A percentile compares a stretch with the other conserved stretches of the same genome.
Evolutionary conservation across 1,284 basidiomycete species (phyloP).

Genomic region (Grifola frondosa): DNA sequence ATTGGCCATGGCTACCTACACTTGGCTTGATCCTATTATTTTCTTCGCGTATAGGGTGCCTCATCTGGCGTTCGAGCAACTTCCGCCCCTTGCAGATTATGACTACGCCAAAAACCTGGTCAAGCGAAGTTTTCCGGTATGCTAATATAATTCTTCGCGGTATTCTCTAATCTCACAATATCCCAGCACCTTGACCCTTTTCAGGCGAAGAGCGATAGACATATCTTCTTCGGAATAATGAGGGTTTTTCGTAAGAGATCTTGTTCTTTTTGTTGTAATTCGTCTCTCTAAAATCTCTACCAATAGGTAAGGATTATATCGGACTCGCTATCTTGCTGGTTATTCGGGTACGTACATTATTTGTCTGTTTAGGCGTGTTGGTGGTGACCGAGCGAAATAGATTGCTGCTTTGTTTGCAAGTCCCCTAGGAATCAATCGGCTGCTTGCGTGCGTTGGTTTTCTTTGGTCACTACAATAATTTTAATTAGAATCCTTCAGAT

Average conservation of each 20-base stretch:
- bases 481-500: constrained; percentile 24
- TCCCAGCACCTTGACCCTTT: constrained; percentile 32
- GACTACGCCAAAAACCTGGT: constrained; percentile 42
- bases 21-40: constrained; percentile 46
- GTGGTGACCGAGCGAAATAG: constrained; percentile 1
- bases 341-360: constrained; percentile 12
- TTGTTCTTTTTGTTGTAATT: neutral
- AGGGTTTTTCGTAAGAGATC: constrained; percentile 19
- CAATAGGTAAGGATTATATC: constrained; percentile 19
- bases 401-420: constrained; percentile 34
- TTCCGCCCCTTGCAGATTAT: constrained; percentile 47
- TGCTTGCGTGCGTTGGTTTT: constrained; percentile 31
- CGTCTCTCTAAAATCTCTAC: neutral
- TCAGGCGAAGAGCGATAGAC: constrained; percentile 19
- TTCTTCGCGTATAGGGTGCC: constrained; percentile 23
- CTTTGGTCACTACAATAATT: neutral
- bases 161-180: neutral
- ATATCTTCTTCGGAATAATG: constrained; percentile 32
- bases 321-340: constrained; percentile 16
- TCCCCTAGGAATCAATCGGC: constrained; percentile 45
- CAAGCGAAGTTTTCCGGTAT: constrained; percentile 30
- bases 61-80: constrained; percentile 27
- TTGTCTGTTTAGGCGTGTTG: neutral
- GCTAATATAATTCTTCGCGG: neutral
- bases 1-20: constrained; percentile 53